phyloP scores from a whole-genome alignment of 2,329 filamentous ascomycete genomes.

The Cercospora citrullina region DNA sequence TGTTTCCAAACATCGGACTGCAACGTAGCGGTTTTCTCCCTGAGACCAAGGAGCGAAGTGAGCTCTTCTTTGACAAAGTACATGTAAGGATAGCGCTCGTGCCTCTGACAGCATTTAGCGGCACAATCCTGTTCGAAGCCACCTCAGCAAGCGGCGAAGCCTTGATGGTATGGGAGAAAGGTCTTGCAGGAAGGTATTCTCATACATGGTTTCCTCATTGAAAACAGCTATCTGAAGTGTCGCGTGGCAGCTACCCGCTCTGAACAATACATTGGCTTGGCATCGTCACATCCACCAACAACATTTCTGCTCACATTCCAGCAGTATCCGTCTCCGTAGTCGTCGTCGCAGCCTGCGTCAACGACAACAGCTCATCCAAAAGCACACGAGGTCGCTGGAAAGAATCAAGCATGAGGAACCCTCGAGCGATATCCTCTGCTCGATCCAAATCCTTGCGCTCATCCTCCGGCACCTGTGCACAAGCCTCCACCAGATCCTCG shows the following conservation, averaged over 20 bases:
- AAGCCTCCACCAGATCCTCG: conserved; percentile 73
- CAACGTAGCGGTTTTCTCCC: not conserved
- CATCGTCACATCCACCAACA: not conserved
- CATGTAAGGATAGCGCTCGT: not conserved
- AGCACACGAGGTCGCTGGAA: conserved; percentile 38
- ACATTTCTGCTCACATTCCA: not conserved
- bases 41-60: not conserved
- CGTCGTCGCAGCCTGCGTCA: not conserved
- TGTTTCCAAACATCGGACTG: not conserved
- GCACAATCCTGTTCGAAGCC: not conserved
- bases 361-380: conserved; percentile 42
- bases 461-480: conserved; percentile 62
- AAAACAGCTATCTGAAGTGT: not conserved
- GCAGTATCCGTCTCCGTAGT: not conserved
- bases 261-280: not conserved
- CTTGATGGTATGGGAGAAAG: not conserved
- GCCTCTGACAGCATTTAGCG: not conserved
- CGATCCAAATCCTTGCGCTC: conserved; percentile 68
- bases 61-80: not conserved
- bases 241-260: not conserved
- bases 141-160: not conserved
- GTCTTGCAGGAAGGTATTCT: not conserved
- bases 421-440: conserved; percentile 55
- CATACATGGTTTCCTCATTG: not conserved
- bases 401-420: conserved; percentile 45